phyloP scores from a whole-genome alignment of 208 protist species.

The Trichomonas gallinae region DNA sequence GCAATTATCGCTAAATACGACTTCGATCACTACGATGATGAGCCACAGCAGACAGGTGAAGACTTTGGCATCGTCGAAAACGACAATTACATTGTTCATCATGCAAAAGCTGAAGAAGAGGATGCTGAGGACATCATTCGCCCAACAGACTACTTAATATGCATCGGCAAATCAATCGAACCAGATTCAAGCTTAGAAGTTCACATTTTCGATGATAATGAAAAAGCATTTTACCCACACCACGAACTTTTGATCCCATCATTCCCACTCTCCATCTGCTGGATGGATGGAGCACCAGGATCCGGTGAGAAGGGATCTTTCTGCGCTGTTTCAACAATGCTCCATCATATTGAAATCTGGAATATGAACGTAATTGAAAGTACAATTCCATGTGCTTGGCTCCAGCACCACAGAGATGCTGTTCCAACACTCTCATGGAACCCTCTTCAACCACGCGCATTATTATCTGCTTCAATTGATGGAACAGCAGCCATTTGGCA shows the following conservation, averaged over 20 bases:
- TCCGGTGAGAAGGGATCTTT: background rate
- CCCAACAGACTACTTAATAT: background rate
- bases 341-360: background rate
- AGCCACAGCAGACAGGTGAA: background rate
- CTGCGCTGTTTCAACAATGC: background rate
- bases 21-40: slow-evolving; percentile 8
- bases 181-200: background rate
- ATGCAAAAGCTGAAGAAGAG: background rate
- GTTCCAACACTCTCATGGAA: slow-evolving; percentile 19
- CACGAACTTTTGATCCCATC: background rate
- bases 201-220: background rate
- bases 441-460: background rate
- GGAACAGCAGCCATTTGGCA: background rate
- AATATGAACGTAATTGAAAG: background rate
- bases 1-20: background rate
- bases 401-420: background rate
- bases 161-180: background rate
- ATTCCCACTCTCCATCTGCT: background rate
- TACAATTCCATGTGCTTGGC: background rate
- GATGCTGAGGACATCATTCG: background rate
- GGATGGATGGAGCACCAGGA: background rate
- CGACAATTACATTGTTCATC: background rate
- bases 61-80: background rate
- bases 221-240: background rate
- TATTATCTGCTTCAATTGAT: slow-evolving; percentile 2